phyloP scores from a whole-genome alignment of 2,329 filamentous ascomycete genomes.

The Xylariaceae sp. region DNA sequence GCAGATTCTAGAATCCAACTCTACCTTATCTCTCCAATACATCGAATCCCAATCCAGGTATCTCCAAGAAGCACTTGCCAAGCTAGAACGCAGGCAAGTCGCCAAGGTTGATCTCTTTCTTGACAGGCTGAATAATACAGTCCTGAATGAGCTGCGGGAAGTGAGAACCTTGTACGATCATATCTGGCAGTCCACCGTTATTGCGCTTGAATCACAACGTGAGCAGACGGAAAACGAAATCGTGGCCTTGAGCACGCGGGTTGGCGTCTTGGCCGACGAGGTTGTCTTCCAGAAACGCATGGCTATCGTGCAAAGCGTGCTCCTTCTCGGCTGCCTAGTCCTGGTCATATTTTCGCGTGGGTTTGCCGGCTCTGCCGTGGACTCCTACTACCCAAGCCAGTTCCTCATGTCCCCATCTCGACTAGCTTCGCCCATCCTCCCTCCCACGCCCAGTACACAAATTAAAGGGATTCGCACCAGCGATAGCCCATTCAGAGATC shows the following conservation, averaged over 20 bases:
- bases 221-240: constrained; percentile 80
- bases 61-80: constrained; percentile 77
- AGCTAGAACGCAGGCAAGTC: constrained; percentile 81
- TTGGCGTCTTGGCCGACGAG: constrained; percentile 91
- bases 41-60: constrained; percentile 94
- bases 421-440: constrained; percentile 26
- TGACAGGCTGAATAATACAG: constrained; percentile 78
- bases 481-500: constrained; percentile 12
- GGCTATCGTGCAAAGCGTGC: constrained; percentile 82
- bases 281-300: constrained; percentile 83
- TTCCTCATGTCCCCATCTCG: constrained; percentile 23
- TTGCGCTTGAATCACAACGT: constrained; percentile 83
- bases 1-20: constrained; percentile 85
- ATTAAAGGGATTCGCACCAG: constrained; percentile 4
- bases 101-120: constrained; percentile 78
- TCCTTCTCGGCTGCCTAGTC: constrained; percentile 79
- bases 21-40: constrained; percentile 87
- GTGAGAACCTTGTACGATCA: constrained; percentile 88
- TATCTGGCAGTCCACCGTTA: constrained; percentile 91
- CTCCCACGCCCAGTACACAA: constrained; percentile 24
- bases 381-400: constrained; percentile 30
- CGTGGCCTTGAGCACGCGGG: constrained; percentile 69
- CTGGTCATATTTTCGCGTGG: constrained; percentile 75
- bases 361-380: constrained; percentile 29
- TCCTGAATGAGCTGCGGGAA: constrained; percentile 70